Conservation (phyloP, 805 yeast species). For the Brettanomyces sp. region DNA sequence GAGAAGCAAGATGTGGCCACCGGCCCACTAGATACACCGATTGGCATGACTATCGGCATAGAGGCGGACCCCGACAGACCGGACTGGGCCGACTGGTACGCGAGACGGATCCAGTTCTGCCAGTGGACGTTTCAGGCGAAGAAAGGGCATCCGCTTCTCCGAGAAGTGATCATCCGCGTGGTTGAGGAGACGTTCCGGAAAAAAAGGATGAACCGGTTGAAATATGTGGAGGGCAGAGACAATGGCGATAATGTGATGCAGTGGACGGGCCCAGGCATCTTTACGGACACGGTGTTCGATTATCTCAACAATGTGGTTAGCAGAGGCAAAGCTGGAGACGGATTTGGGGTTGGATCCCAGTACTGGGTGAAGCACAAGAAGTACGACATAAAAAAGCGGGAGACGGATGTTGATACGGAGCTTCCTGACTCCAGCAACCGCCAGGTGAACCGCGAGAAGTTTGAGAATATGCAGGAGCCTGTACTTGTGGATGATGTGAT, state of each 20-base stretch:
- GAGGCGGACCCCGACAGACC: conserved; percentile 96
- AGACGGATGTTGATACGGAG: conserved; percentile 14
- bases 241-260: conserved; percentile 75
- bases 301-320: conserved; percentile 59
- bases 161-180: conserved; percentile 71
- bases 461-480: conserved; percentile 50
- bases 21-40: conserved; percentile 14
- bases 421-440: conserved; percentile 17
- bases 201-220: conserved; percentile 35
- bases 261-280: conserved; percentile 96
- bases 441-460: conserved; percentile 49
- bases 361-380: conserved; percentile 17
- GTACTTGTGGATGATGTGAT: conserved; percentile 56
- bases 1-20: too few species aligned
- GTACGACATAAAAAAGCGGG: conserved; percentile 13
- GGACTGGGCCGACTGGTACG: conserved; percentile 92
- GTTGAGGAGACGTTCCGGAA: conserved; percentile 64
- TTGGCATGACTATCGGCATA: conserved; percentile 81
- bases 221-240: conserved; percentile 44
- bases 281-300: conserved; percentile 78
- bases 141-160: conserved; percentile 81
- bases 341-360: conserved; percentile 24
- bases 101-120: conserved; percentile 87
- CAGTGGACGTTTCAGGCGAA: conserved; percentile 95
- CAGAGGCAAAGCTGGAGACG: conserved; percentile 24